phyloP scores from a whole-genome alignment of 345 rosid species.

The Triadica sebifera region DNA sequence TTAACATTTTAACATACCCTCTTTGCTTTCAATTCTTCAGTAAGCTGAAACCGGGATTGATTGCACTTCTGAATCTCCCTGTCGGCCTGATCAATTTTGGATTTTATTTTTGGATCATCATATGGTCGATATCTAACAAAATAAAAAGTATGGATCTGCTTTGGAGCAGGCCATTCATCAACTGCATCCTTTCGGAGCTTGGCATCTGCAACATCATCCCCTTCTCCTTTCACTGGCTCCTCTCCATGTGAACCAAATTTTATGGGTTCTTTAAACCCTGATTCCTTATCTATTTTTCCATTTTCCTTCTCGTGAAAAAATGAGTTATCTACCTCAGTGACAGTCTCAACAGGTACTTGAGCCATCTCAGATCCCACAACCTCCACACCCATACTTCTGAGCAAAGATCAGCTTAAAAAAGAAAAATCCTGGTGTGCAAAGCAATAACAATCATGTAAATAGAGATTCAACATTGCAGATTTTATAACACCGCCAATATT shows the following conservation, averaged over 20 bases:
- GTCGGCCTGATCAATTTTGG: constrained; percentile 62
- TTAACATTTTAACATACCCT: constrained; percentile 55
- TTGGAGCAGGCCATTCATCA: constrained; percentile 81
- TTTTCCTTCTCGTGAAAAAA: constrained; percentile 40
- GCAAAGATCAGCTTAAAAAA: constrained; percentile 20
- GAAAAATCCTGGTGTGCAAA: neutral
- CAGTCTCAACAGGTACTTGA: constrained; percentile 48
- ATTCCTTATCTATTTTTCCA: constrained; percentile 48
- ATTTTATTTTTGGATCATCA: constrained; percentile 62
- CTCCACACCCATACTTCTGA: constrained; percentile 71
- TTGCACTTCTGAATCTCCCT: constrained; percentile 52
- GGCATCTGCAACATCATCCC: constrained; percentile 35
- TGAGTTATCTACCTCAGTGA: constrained; percentile 34
- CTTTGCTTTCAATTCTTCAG: constrained; percentile 49
- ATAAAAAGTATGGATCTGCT: constrained; percentile 61
- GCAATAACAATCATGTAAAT: neutral
- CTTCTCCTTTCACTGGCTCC: constrained; percentile 45
- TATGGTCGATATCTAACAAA: constrained; percentile 49
- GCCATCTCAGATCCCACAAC: constrained; percentile 72
- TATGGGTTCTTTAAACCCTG: constrained; percentile 37
- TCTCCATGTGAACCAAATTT: constrained; percentile 61
- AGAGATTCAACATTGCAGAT: neutral
- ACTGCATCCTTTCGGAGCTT: constrained; percentile 59
- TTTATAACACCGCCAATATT: neutral
- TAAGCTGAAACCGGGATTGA: constrained; percentile 37